Evolutionary conservation across 2,329 filamentous ascomycete species (phyloP), one percentile per base, ranked within the genome.

Genomic region (Colletotrichum abscissum): DNA sequence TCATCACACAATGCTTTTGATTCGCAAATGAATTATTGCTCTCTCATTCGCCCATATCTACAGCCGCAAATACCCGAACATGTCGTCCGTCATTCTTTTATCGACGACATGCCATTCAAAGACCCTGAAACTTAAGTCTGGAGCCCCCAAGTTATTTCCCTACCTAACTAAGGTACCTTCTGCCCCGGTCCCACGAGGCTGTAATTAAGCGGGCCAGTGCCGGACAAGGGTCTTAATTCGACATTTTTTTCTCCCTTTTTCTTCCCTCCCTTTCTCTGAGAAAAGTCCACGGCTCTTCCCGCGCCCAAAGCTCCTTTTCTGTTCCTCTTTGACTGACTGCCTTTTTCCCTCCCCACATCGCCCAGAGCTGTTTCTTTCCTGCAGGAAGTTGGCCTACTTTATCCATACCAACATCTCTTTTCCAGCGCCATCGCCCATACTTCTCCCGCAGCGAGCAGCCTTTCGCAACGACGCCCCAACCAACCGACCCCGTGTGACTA

Each of bases 221-320:
- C 59, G 66, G 55, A 46, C 66, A 69, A 63, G 70, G 70, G 66
- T 72, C 70, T 72, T 72, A 59, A 69, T 64, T 60, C 70, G 12
- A 69, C 70, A 26, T 59, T 35, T 58, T 59, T 16, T 19, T 33
- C 8, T n/a, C 6, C n/a, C 16, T 19, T 6, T 42, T 16, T 42
- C 26, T 19, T 8, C 38, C n/a, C 42, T 49, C 38, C 16, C 38
- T 46, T n/a, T 46, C 42, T 19, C 19, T 19, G 42, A 42, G 42
- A 49, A 49, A 22, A 11, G 33, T 35, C 42, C 66, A 64, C 70
- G 55, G 70, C 46, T 60, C 70, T 35, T 35, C 26, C 52, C 59
- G 66, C 46, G 70, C 33, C 66, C 70, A 38, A 55, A 69, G 70
- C 70, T 72, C 70, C 33, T 16, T 49, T 19, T n/a, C 9, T 7